phyloP scores from a whole-genome alignment of 257 asterid genomes.

The Lycium ferocissimum region DNA sequence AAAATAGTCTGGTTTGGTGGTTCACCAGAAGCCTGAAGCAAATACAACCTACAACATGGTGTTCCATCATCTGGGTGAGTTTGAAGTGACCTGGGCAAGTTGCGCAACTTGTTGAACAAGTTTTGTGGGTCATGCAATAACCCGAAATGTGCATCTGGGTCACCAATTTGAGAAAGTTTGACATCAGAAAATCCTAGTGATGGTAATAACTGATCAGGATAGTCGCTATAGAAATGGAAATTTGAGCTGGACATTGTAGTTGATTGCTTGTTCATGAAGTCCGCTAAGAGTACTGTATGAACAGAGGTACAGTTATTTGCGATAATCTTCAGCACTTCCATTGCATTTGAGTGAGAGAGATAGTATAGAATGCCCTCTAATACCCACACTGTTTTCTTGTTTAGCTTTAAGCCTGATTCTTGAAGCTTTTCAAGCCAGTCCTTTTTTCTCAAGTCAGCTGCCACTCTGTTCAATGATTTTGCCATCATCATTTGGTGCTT shows the following conservation, averaged over 20 bases:
- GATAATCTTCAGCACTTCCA: constrained; percentile 69
- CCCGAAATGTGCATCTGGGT: constrained; percentile 96
- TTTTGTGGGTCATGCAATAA: constrained; percentile 77
- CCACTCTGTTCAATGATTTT: constrained; percentile 81
- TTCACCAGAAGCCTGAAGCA: constrained; percentile 85
- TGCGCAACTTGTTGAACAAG: constrained; percentile 80
- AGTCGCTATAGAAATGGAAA: constrained; percentile 85
- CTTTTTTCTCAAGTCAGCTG: constrained; percentile 84
- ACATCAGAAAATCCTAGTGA: constrained; percentile 91
- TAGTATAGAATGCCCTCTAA: constrained; percentile 91
- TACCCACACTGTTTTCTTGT: constrained; percentile 79
- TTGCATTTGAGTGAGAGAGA: constrained; percentile 73
- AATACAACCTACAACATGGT: constrained; percentile 87
- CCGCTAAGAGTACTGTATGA: constrained; percentile 83
- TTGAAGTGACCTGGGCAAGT: constrained; percentile 82
- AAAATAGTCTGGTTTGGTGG: constrained; percentile 41
- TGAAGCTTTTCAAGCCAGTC: constrained; percentile 93
- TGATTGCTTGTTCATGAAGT: constrained; percentile 97
- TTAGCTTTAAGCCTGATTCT: constrained; percentile 73
- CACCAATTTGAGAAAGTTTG: constrained; percentile 89
- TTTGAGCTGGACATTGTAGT: constrained; percentile 75
- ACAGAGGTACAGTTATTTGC: constrained; percentile 70
- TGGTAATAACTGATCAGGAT: constrained; percentile 91
- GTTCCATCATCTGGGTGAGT: constrained; percentile 92
- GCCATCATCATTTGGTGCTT: constrained; percentile 69